Evolutionary conservation across 176 grass and related monocot genomes (phyloP).

Genomic region (barley (Hordeum vulgare)): DNA sequence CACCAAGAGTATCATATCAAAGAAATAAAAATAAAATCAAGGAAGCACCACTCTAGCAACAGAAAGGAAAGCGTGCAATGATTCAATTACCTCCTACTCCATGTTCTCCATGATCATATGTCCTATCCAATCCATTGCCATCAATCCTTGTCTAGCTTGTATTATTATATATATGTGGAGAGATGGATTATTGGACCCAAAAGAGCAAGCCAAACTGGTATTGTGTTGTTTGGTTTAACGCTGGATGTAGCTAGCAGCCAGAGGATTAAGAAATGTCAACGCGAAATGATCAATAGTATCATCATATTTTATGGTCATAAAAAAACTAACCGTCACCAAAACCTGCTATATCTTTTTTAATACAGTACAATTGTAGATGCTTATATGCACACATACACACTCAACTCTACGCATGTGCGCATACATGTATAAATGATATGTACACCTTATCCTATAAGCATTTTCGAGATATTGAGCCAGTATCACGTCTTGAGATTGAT

Average conservation of each 20-base stretch:
- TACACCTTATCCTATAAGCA: too few species aligned
- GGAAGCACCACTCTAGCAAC: too few species aligned
- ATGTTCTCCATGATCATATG: not conserved
- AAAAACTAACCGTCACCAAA: too few species aligned
- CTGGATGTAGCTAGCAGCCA: not conserved
- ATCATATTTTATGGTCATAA: too few species aligned
- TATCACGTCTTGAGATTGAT: too few species aligned
- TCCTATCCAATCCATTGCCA: not conserved
- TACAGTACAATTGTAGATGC: too few species aligned
- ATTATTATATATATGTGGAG: not conserved
- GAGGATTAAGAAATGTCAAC: not conserved
- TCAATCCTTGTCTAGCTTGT: not conserved
- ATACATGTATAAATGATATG: too few species aligned
- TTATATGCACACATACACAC: too few species aligned
- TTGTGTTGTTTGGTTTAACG: not conserved
- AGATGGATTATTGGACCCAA: not conserved
- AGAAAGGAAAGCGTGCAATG: not conserved
- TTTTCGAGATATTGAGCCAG: too few species aligned
- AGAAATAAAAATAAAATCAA: not conserved
- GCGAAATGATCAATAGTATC: too few species aligned
- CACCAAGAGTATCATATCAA: not conserved
- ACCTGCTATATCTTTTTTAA: too few species aligned
- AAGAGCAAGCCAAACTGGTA: not conserved
- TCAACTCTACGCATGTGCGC: too few species aligned
- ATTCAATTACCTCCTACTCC: not conserved